These are phyloP conservation scores for Polychytrium aggregatum DNA, from an alignment of 192 early-diverging fungal genomes.

Conservation along the genomic window DNA sequence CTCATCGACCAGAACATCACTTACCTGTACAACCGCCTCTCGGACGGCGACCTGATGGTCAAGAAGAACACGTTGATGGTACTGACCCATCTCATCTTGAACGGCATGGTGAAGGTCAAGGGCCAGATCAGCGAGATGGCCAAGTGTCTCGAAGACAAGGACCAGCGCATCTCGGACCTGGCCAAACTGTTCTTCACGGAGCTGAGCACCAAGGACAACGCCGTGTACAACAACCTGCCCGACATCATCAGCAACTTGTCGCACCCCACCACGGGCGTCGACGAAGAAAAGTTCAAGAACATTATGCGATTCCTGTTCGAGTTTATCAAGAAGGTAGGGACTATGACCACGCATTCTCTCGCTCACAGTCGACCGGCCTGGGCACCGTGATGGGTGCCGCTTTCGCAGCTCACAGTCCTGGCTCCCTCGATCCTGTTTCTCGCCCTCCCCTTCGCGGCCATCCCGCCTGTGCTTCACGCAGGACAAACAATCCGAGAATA, in stretches of 20 bases:
- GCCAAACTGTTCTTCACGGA: slow-evolving; percentile 95
- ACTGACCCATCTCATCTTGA: slow-evolving; percentile 90
- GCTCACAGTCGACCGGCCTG: not conserved
- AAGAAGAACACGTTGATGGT: slow-evolving; percentile 99
- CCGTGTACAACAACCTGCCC: slow-evolving; percentile 97
- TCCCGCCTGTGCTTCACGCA: slow-evolving; percentile 19
- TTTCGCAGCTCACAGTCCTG: not conserved
- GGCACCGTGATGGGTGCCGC: not conserved
- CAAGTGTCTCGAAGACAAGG: slow-evolving; percentile 78
- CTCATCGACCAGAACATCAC: slow-evolving; percentile 94
- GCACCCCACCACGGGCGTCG: slow-evolving; percentile 42
- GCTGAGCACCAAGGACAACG: slow-evolving; percentile 90
- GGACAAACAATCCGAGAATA: slow-evolving; percentile 89
- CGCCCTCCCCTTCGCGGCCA: too few species aligned
- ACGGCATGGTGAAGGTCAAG: slow-evolving; percentile 99
- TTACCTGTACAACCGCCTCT: slow-evolving; percentile 84
- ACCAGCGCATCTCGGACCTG: slow-evolving; percentile 80
- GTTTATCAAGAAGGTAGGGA: slow-evolving; percentile 72
- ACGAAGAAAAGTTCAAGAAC: slow-evolving; percentile 70
- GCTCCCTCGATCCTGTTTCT: not conserved
- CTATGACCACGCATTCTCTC: not conserved
- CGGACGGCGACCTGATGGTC: slow-evolving; percentile 65
- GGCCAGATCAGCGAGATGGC: slow-evolving; percentile 98
- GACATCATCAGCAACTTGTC: slow-evolving; percentile 95
- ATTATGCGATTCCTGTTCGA: slow-evolving; percentile 96